These are phyloP conservation scores for Cercophora scortea DNA, from an alignment of 495 filamentous ascomycete genomes.

Conservation along the genomic window DNA sequence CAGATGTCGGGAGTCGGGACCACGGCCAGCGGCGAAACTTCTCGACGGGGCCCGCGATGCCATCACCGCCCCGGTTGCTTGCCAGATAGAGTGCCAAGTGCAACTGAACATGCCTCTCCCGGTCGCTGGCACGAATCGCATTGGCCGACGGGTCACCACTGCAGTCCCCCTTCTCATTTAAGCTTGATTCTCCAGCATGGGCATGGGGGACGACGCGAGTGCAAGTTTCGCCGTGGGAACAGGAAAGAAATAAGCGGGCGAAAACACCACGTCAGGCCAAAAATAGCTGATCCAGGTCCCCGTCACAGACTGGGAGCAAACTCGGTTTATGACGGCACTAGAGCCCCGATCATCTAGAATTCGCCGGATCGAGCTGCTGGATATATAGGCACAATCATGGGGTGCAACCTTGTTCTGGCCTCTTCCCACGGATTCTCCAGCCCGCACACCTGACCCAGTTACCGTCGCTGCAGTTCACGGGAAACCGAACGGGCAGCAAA, in stretches of 20 bases:
- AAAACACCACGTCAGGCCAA: conserved; percentile 17
- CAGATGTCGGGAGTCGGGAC: conserved; percentile 1
- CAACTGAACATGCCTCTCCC: conserved; percentile 7
- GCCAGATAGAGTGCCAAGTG: not conserved
- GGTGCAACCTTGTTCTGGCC: conserved; percentile 17
- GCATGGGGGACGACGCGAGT: not conserved
- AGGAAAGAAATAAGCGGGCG: not conserved
- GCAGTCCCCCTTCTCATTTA: conserved; percentile 10
- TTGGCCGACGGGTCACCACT: conserved; percentile 5
- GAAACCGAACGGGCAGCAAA: too few species aligned
- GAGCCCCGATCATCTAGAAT: conserved; percentile 18
- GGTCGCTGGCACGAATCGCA: conserved; percentile 5
- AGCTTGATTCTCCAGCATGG: conserved; percentile 6
- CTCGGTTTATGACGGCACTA: conserved; percentile 23
- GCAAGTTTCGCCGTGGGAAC: not conserved
- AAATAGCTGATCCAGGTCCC: conserved; percentile 17
- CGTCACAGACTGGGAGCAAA: not conserved
- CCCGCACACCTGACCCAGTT: conserved; percentile 3
- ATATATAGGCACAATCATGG: conserved; percentile 21
- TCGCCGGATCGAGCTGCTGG: conserved; percentile 5
- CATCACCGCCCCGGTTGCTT: not conserved
- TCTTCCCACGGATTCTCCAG: conserved; percentile 1
- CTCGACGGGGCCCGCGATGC: conserved; percentile 7
- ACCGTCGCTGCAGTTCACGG: too few species aligned
- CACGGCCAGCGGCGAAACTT: conserved; percentile 9